A percentile compares a stretch with the other conserved stretches of the same genome.
phyloP scores from a whole-genome alignment of 441 rosid species.

The Manihot esculenta region DNA sequence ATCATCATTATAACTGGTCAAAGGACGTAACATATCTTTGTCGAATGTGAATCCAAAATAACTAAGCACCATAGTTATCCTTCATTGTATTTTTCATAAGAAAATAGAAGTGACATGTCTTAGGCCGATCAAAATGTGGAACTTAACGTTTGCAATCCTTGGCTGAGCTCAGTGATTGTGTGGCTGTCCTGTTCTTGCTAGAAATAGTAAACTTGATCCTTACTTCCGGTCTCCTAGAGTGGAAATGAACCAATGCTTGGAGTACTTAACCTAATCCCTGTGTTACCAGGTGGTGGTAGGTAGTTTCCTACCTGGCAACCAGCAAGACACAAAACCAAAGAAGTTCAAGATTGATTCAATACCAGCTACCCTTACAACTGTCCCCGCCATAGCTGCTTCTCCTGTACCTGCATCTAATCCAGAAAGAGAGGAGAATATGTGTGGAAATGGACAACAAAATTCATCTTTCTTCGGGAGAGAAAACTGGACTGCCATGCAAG shows the following conservation, averaged over 20 bases:
- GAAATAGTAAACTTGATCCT: too few relatives aligned
- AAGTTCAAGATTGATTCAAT: constrained; percentile 43
- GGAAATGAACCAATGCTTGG: neutral
- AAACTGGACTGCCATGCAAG: constrained; percentile 43
- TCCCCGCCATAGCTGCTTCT: constrained; percentile 15
- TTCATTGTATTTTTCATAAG: neutral
- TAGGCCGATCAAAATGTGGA: neutral
- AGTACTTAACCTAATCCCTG: constrained; percentile 7
- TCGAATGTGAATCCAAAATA: neutral
- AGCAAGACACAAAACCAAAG: constrained; percentile 68
- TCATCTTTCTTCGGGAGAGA: constrained; percentile 44
- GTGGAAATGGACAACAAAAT: constrained; percentile 36
- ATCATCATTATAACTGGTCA: neutral
- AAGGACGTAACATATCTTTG: neutral
- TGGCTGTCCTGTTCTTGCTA: too few relatives aligned
- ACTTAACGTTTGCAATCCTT: neutral
- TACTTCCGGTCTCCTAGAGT: neutral
- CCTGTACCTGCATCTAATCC: constrained; percentile 22
- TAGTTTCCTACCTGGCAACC: constrained; percentile 67
- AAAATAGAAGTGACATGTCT: neutral
- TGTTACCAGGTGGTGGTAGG: constrained; percentile 80
- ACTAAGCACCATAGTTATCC: too few relatives aligned
- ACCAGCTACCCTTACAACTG: constrained; percentile 32
- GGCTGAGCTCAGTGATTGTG: neutral
- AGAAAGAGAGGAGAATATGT: constrained; percentile 35